Conservation (phyloP, 2,329 filamentous ascomycete species). For the Fusarium sp. region DNA sequence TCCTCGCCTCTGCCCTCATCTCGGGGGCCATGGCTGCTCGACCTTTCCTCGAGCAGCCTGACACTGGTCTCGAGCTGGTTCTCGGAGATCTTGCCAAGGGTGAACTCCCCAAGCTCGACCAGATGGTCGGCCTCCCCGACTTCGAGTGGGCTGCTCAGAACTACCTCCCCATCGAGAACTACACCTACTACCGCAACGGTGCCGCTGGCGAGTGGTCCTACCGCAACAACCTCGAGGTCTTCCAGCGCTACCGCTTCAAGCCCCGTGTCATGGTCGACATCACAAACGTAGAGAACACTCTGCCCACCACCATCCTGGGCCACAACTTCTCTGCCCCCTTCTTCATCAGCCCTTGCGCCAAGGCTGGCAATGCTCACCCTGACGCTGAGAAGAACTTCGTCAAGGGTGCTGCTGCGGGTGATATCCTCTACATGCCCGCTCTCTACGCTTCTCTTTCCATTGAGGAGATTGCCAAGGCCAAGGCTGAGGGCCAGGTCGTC, state of each 20-base stretch:
- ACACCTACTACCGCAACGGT: constrained; percentile 69
- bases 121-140: constrained; percentile 64
- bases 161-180: constrained; percentile 60
- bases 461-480: constrained; percentile 55
- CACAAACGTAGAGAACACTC: constrained; percentile 55
- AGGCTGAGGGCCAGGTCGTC: constrained; percentile 53
- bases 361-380: constrained; percentile 58
- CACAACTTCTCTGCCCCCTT: constrained; percentile 67
- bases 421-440: constrained; percentile 64
- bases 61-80: constrained; percentile 59
- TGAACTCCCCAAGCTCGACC: constrained; percentile 57
- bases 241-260: constrained; percentile 60
- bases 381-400: constrained; percentile 64
- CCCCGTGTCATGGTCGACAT: constrained; percentile 65
- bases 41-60: constrained; percentile 59
- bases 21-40: constrained; percentile 57
- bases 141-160: constrained; percentile 66
- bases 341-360: constrained; percentile 65
- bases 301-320: constrained; percentile 63
- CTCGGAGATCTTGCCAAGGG: constrained; percentile 53
- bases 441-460: constrained; percentile 52
- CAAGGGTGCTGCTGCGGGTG: constrained; percentile 60
- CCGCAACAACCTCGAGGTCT: constrained; percentile 68
- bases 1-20: constrained; percentile 48
- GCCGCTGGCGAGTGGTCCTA: constrained; percentile 68